These are phyloP conservation scores for Lactarius vividus DNA, from an alignment of 768 basidiomycete genomes.

Conservation along the genomic window DNA sequence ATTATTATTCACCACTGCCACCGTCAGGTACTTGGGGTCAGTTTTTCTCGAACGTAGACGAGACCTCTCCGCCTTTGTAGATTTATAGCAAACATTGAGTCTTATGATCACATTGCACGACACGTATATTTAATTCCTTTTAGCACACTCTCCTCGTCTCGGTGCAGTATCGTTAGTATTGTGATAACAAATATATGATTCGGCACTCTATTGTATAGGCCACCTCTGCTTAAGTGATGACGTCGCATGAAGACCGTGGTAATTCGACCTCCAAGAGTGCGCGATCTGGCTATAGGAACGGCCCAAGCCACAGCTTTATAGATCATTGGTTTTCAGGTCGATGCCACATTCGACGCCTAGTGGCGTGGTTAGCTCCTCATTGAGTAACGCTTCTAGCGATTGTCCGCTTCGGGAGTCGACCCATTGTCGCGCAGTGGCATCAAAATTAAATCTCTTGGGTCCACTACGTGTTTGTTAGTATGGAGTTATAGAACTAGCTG, in stretches of 20 bases:
- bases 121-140: slow-evolving; percentile 9
- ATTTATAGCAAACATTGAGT: slow-evolving; percentile 8
- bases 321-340: not conserved
- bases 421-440: slow-evolving; percentile 58
- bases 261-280: not conserved
- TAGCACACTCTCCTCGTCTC: not conserved
- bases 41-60: slow-evolving; percentile 61
- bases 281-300: not conserved
- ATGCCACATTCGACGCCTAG: slow-evolving; percentile 35
- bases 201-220: not conserved
- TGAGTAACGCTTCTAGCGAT: slow-evolving; percentile 59
- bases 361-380: slow-evolving; percentile 58
- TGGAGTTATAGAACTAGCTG: not conserved
- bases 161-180: slow-evolving; percentile 14
- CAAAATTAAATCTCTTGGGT: slow-evolving; percentile 89
- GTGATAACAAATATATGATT: not conserved
- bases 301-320: not conserved
- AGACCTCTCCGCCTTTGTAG: slow-evolving; percentile 25
- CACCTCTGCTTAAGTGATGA: not conserved
- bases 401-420: slow-evolving; percentile 68
- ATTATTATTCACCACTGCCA: not conserved
- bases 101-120: not conserved
- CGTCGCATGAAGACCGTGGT: not conserved
- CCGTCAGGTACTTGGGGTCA: slow-evolving; percentile 55
- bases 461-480: slow-evolving; percentile 50